Conservation (phyloP, 805 yeast genomes). For the Candida saitoana region DNA sequence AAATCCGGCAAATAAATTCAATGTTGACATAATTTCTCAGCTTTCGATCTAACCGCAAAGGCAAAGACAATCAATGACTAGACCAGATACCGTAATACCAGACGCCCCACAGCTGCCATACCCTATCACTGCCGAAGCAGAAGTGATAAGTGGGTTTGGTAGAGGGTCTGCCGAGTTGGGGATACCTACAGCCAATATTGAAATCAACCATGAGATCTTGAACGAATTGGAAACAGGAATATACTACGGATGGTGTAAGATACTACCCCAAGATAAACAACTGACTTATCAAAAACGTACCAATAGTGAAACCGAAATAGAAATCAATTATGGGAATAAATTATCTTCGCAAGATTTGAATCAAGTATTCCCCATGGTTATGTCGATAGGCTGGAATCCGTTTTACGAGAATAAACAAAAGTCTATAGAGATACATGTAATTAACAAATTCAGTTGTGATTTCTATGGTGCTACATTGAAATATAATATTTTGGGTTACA, state of each 20-base stretch:
- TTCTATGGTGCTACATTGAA: conserved; percentile 82
- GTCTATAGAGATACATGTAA: conserved; percentile 82
- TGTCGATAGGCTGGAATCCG: conserved; percentile 96
- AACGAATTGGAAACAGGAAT: conserved; percentile 66
- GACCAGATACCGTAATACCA: conserved; percentile 42
- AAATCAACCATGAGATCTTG: conserved; percentile 45
- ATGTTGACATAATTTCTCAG: background rate
- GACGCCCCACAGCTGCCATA: conserved; percentile 50
- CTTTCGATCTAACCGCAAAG: too few species aligned
- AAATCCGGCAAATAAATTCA: too few species aligned
- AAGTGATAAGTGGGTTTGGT: conserved; percentile 81
- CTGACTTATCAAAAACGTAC: conserved; percentile 12
- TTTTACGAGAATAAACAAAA: conserved; percentile 75
- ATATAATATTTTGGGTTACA: conserved; percentile 76
- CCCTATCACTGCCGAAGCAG: conserved; percentile 40
- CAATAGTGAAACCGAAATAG: conserved; percentile 26
- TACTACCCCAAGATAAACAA: conserved; percentile 14
- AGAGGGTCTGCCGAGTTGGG: conserved; percentile 93
- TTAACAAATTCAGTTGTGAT: conserved; percentile 61
- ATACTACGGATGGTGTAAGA: conserved; percentile 75
- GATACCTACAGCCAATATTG: conserved; percentile 91
- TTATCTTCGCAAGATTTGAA: conserved; percentile 41
- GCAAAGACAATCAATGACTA: too few species aligned
- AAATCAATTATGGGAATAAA: conserved; percentile 57
- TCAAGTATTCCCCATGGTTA: conserved; percentile 74